A percentile compares a stretch with the other conserved stretches of the same genome.
Conservation (phyloP, 306 rosid species). For the Sphenostylis stenocarpa region DNA sequence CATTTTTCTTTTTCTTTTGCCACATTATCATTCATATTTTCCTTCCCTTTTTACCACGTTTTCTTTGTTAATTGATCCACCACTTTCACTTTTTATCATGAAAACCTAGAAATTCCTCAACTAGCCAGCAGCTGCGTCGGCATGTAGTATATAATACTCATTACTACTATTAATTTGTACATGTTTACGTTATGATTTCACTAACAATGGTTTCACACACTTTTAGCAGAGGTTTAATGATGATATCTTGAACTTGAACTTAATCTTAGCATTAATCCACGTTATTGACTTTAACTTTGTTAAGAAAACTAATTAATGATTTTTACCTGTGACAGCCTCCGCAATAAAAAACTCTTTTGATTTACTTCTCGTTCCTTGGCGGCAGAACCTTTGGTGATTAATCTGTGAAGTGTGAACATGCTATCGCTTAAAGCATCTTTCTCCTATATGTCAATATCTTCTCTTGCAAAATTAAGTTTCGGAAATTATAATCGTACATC, state of each 20-base stretch:
- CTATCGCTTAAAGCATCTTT: slow-evolving; percentile 14
- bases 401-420: slow-evolving; percentile 21
- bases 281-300: slow-evolving; percentile 29
- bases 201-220: neutral
- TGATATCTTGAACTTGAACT: slow-evolving; percentile 14
- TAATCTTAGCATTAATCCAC: slow-evolving; percentile 16
- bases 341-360: neutral
- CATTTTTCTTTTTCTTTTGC: neutral
- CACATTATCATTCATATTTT: neutral
- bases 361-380: slow-evolving; percentile 33
- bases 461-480: neutral
- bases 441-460: neutral
- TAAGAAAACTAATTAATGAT: slow-evolving; percentile 26
- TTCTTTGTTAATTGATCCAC: neutral
- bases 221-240: slow-evolving; percentile 1
- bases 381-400: slow-evolving; percentile 40
- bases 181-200: neutral
- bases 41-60: neutral
- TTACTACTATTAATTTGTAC: neutral
- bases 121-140: slow-evolving; percentile 8
- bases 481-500: neutral
- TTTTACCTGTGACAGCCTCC: slow-evolving; percentile 28
- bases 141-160: neutral
- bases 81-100: slow-evolving; percentile 1
- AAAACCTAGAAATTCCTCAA: neutral